phyloP scores from a whole-genome alignment of 495 filamentous ascomycete genomes.

The Hyphodiscus hymeniophilus region DNA sequence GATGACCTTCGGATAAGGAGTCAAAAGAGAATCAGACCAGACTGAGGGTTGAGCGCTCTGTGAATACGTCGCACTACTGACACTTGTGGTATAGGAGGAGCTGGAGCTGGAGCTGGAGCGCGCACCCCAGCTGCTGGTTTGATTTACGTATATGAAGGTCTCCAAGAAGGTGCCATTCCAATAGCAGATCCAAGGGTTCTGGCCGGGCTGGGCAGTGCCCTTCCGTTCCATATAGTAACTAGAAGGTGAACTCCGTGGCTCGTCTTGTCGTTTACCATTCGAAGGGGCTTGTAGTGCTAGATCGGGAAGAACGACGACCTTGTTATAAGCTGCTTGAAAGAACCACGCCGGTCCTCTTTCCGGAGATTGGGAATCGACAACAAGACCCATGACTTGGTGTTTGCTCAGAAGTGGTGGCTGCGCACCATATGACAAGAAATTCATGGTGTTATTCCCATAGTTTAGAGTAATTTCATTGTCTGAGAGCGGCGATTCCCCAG shows the following conservation, averaged over 20 bases:
- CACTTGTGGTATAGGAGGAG: not conserved
- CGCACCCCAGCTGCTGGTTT: conserved; percentile 31
- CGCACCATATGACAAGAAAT: conserved; percentile 57
- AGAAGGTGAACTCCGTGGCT: conserved; percentile 1
- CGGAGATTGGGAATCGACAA: conserved; percentile 56
- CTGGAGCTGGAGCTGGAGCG: not conserved
- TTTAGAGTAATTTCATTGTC: conserved; percentile 18
- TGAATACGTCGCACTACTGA: conserved; percentile 1
- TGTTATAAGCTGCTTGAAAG: conserved; percentile 65
- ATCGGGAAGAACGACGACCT: conserved; percentile 67
- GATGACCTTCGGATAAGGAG: conserved; percentile 57
- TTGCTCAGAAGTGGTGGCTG: conserved; percentile 54
- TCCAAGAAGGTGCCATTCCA: conserved; percentile 82
- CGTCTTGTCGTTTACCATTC: conserved; percentile 10
- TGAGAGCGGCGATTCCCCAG: not conserved
- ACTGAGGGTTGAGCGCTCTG: conserved; percentile 15
- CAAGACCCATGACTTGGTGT: conserved; percentile 46
- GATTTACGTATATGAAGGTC: conserved; percentile 68
- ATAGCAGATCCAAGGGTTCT: conserved; percentile 79
- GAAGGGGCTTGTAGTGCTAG: conserved; percentile 30
- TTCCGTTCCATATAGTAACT: conserved; percentile 35
- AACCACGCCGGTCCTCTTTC: conserved; percentile 67
- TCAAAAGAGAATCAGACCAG: not conserved
- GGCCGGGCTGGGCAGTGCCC: conserved; percentile 44
- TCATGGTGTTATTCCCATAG: conserved; percentile 16